phyloP scores from a whole-genome alignment of 1,284 basidiomycete species.

The Coniferiporia weirii region DNA sequence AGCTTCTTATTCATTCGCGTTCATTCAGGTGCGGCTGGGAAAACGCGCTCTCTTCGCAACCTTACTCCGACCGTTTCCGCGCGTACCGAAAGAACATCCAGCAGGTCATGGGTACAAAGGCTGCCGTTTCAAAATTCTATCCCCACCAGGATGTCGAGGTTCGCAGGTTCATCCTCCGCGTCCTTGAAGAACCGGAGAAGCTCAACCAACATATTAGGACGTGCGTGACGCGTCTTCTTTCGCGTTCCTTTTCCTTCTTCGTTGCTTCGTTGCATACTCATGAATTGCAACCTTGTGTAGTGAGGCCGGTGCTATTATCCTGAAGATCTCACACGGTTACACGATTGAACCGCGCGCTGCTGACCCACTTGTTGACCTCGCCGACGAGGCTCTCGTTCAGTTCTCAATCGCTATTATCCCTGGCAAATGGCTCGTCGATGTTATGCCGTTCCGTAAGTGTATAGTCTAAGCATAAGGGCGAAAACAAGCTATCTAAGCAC shows the following conservation, averaged over 20 bases:
- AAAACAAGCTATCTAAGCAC: not conserved
- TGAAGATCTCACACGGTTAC: conserved; percentile 32
- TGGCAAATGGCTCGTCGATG: conserved; percentile 31
- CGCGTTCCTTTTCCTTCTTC: not conserved
- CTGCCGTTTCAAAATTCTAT: conserved; percentile 10
- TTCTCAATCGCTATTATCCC: conserved; percentile 22
- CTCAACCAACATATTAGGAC: conserved; percentile 13
- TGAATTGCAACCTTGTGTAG: not conserved
- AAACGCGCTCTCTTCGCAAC: not conserved
- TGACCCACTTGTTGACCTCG: conserved; percentile 24
- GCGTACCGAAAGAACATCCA: conserved; percentile 15
- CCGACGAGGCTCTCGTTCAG: conserved; percentile 24
- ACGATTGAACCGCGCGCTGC: conserved; percentile 24
- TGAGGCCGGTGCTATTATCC: conserved; percentile 28
- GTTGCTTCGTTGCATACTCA: too few relatives aligned
- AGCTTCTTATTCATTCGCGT: not conserved
- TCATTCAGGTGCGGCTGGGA: conserved; percentile 11
- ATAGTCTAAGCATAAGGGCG: not conserved
- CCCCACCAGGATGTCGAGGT: conserved; percentile 9
- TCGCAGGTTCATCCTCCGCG: conserved; percentile 9
- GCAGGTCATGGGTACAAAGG: conserved; percentile 10
- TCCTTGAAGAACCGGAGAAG: conserved; percentile 14
- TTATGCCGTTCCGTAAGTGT: conserved; percentile 28
- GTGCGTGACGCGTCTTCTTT: not conserved
- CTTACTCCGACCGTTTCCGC: conserved; percentile 11